Base-by-base conservation (phyloP, 2,329 filamentous ascomycete species). In the Sphaerulina populicola region DNA sequence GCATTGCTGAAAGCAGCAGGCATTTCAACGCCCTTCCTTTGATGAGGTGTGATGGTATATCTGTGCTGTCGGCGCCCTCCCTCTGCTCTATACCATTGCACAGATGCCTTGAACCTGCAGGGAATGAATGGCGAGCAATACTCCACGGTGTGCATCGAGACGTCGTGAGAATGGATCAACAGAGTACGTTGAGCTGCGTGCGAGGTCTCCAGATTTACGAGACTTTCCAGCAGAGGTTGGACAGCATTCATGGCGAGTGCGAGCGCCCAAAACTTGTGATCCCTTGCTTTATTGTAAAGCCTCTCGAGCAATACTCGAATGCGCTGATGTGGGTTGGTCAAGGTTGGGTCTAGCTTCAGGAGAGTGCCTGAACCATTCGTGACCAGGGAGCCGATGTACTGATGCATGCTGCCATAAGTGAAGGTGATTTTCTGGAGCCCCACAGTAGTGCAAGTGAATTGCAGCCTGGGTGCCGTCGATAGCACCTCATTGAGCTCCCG, bases 401-500 rank as follows among this genome's bases (percentile, higher is more conserved):
- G 53, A 29, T 53, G 53, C 41, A 56, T 50, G 48, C 49, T 66
- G 47, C 72, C 73, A 65, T 93, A 94, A n/a, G 74, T 78, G 65
- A 93, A 88, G 2, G 77, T 71, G 5, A 93, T 76, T 55, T 78
- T 73, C 57, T 74, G 72, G 49, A 91, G 72, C 12, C 78, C 80
- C 49, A 84, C 74, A 37, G 76, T 71, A 58, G 82, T 76, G 63
- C 78, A 77, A 39, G 72, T 71, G 33, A 86, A 76, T 46, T 76
- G 73, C 57, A 78, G 73, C 55, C 74, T 71, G 49, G 80, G 73
- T 55, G 90, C 77, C 1, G 83, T 80, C 40, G 81, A 77, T 23
- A 88, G 73, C 61, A 86, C 87, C 39, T 78, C 77, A 36, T 88
- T 81, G 27, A 93, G 74, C 15, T 83, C 79, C 61, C 86, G 80